A percentile compares a stretch with the other conserved stretches of the same genome.
These are phyloP conservation scores for Quercus bicolor DNA, from an alignment of 306 rosid species.

Conservation along the genomic window DNA sequence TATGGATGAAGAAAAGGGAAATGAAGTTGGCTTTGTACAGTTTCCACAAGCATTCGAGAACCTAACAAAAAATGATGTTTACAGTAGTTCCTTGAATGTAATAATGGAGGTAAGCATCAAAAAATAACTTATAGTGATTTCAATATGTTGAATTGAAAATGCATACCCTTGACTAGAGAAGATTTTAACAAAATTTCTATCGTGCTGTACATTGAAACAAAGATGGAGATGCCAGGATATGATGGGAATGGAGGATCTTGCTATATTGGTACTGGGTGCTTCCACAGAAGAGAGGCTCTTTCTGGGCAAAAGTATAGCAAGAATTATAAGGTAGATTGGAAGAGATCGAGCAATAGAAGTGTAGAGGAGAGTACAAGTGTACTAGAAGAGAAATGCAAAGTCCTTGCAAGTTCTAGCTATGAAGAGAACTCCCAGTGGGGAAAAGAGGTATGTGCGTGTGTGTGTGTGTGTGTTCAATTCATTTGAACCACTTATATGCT, in stretches of 20 bases:
- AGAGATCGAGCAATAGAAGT: neutral
- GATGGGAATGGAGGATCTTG: neutral
- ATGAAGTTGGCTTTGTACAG: neutral
- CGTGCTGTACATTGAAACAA: neutral
- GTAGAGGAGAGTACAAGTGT: neutral
- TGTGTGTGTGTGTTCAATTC: no score
- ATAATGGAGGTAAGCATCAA: neutral
- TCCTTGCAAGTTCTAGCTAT: neutral
- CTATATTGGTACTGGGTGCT: neutral
- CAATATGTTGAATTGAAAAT: neutral
- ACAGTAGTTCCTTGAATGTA: neutral
- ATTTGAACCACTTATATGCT: no score
- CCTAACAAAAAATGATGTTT: neutral
- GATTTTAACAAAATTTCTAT: neutral
- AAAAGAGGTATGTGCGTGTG: neutral
- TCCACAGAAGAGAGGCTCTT: neutral
- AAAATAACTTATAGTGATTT: neutral
- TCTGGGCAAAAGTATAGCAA: neutral
- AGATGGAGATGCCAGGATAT: neutral
- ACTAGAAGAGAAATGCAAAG: neutral
- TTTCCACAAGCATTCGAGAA: neutral
- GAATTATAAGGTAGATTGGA: neutral
- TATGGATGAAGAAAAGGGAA: neutral
- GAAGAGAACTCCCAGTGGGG: neutral
- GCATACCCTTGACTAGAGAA: neutral